Percentiles rank a stretch among this genome's conserved stretches.
Evolutionary conservation across 768 basidiomycete genomes (phyloP).

Genomic region (Kwoniella europaea): DNA sequence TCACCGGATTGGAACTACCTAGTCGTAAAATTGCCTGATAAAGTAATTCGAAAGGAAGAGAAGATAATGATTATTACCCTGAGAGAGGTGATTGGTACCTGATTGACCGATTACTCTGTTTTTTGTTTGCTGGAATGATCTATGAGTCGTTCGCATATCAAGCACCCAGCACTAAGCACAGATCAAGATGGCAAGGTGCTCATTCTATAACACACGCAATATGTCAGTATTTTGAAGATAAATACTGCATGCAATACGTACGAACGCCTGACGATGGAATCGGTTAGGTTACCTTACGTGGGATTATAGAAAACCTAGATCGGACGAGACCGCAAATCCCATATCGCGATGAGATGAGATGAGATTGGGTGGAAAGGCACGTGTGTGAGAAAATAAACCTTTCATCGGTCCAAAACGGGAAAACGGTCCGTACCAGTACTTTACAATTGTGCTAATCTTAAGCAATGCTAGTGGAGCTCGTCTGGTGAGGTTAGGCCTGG

Average conservation of each 20-base stretch:
- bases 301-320: not conserved
- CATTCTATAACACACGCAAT: no score
- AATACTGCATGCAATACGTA: no score
- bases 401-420: not conserved
- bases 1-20: not conserved
- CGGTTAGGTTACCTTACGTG: not conserved
- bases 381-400: not conserved
- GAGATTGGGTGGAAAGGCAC: not conserved
- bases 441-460: not conserved
- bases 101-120: not conserved
- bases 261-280: no score
- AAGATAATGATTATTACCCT: not conserved
- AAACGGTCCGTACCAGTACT: no score
- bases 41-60: not conserved
- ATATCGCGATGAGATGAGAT: not conserved
- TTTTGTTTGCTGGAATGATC: slow-evolving; percentile 11
- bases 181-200: no score
- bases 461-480: not conserved
- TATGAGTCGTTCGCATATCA: slow-evolving; percentile 1
- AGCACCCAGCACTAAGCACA: not conserved
- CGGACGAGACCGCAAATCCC: slow-evolving; percentile 4
- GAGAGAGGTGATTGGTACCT: not conserved
- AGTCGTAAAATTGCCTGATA: not conserved
- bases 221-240: no score
- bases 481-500: not conserved